Conservation (phyloP, 2,329 filamentous ascomycete genomes). For the Colletotrichum orbiculare region DNA sequence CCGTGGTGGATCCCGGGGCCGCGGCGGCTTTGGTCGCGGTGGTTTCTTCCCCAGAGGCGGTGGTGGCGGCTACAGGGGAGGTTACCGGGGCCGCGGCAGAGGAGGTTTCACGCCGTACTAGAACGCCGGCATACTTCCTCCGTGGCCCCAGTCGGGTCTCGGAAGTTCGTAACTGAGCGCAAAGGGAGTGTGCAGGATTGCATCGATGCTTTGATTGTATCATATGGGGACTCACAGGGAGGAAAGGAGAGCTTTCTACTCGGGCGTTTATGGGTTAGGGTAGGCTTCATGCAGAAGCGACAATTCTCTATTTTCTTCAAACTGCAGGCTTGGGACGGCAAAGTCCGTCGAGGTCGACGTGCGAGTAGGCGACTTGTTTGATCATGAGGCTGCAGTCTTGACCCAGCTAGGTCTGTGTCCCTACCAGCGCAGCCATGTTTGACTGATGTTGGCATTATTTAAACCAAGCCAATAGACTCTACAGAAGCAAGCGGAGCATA, state of each 20-base stretch:
- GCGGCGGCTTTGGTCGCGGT: slow-evolving; percentile 64
- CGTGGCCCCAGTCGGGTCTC: no score
- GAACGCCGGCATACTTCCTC: slow-evolving; percentile 26
- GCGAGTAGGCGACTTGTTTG: not conserved
- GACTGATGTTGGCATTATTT: not conserved
- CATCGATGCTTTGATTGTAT: slow-evolving; percentile 30
- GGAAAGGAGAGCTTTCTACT: slow-evolving; percentile 28
- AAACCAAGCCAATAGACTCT: not conserved
- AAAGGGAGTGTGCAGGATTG: no score
- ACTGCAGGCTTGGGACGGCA: not conserved
- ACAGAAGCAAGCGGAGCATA: not conserved
- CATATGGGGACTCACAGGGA: slow-evolving; percentile 31
- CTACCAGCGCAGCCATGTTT: not conserved
- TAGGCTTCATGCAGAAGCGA: slow-evolving; percentile 25
- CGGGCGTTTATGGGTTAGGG: slow-evolving; percentile 32
- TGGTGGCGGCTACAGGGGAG: slow-evolving; percentile 72
- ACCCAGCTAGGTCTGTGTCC: no score
- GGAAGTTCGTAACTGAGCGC: no score
- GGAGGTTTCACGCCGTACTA: slow-evolving; percentile 75
- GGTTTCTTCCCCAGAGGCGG: slow-evolving; percentile 62
- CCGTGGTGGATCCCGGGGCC: slow-evolving; percentile 63
- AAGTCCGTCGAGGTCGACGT: not conserved
- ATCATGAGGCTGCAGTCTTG: no score
- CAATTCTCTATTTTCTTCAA: not conserved
- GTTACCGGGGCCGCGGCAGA: slow-evolving; percentile 73